Percentiles rank a stretch among this genome's conserved stretches.
These are phyloP conservation scores for Starmerella apicola DNA, from an alignment of 805 yeast genomes.

Conservation along the genomic window DNA sequence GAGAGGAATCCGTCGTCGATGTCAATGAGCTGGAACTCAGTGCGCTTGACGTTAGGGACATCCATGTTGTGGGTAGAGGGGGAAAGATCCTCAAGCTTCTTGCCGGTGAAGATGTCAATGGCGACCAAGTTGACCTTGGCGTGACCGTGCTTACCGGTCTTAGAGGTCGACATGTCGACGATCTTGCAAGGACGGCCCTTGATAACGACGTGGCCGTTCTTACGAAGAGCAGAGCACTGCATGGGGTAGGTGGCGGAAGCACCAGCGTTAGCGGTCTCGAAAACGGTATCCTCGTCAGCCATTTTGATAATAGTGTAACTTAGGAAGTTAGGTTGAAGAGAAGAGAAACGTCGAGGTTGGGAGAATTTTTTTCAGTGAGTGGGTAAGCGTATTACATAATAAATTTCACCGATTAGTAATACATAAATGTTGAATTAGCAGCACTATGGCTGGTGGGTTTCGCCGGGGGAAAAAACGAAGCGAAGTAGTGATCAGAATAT, in stretches of 20 bases:
- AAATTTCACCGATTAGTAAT: background rate
- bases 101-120: conserved; percentile 95
- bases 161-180: conserved; percentile 99
- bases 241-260: conserved; percentile 96
- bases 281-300: conserved; percentile 53
- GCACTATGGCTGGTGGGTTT: too few relatives aligned
- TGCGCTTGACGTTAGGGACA: conserved; percentile 94
- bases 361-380: conserved; percentile 11
- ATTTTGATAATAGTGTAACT: conserved; percentile 21
- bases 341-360: background rate
- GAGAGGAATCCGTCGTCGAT: conserved; percentile 96
- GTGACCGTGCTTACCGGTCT: conserved; percentile 99
- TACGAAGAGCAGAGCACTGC: conserved; percentile 99
- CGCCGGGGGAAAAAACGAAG: too few relatives aligned
- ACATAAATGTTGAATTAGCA: too few relatives aligned
- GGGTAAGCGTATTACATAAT: conserved; percentile 9
- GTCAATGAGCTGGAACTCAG: conserved; percentile 90
- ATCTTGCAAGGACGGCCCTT: conserved; percentile 99
- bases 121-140: conserved; percentile 99
- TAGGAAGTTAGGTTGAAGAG: conserved; percentile 1
- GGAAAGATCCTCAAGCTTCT: conserved; percentile 98
- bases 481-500: too few relatives aligned
- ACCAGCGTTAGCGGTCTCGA: conserved; percentile 98
- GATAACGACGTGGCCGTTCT: conserved; percentile 98
- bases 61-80: conserved; percentile 99